Base-by-base conservation (phyloP, 176 grass and related monocot species). In the Ensete ventricosum region DNA sequence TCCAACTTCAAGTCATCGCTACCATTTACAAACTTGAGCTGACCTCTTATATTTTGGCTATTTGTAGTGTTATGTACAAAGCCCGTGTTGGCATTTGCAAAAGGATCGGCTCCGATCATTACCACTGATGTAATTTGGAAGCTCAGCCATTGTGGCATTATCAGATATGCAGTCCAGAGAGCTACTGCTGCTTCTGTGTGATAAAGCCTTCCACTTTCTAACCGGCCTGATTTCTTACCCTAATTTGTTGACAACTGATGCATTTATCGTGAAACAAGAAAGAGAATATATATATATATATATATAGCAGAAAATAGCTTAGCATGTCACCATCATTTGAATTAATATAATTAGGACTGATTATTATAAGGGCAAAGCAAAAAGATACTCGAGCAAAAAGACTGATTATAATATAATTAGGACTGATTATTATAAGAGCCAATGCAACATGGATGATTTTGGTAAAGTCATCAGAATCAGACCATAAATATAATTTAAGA, bases 111-210 rank as follows among this genome's bases (percentile, higher is more conserved):
- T 17, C 22, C 79, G 78, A 75, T 73, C 76, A 78, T 79, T 85
- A n/a, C 83, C 77, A 78, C 84, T 83, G 75, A 70, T 67, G 74
- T 73, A 80, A 78, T 80, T 83, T 14, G 82, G 85, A 70, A 67
- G 51, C 3, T 29, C 76, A 67, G 76, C 5, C 12, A 54, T 22
- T 16, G 17, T 23, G 54, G 13, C 49, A 54, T 84, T 79, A 86
- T 92, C 90, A 63, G 85, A 90, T 73, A 85, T 88, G 76, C 67
- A 85, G 71, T 96, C 93, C 67, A 92, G 83, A 62, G 93, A 96
- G 78, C 79, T 90, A 65, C 79, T 87, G 49, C 90, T 92, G 87
- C 90, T 88, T 67, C 82, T 85, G 73, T 78, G 65, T 22, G 92
- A 23, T 0, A 90, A 69, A 89, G 79, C 59, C 82, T 83, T 62